Conservation (phyloP, 148 eudicot species). For the Rhododendron kiyosumense region DNA sequence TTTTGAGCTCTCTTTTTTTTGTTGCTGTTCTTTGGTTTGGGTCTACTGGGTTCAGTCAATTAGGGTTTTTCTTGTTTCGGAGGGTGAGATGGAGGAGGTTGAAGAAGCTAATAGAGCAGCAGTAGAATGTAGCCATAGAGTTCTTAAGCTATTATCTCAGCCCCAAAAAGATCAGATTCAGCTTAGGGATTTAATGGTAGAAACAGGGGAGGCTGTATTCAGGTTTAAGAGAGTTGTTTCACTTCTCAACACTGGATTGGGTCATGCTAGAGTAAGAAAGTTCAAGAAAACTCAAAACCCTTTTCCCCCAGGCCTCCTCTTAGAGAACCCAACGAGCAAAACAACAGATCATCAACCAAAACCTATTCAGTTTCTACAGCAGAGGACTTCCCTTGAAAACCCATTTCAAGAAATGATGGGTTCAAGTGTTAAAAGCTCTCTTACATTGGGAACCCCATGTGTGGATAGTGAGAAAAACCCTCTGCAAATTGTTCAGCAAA, state of each 20-base stretch:
- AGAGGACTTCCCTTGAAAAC: slow-evolving; percentile 27
- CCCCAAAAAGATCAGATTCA: slow-evolving; percentile 45
- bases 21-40: not conserved
- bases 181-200: slow-evolving; percentile 37
- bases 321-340: slow-evolving; percentile 32
- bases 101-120: slow-evolving; percentile 83
- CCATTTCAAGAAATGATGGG: slow-evolving; percentile 34
- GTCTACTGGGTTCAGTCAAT: not conserved
- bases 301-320: slow-evolving; percentile 38
- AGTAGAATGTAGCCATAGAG: slow-evolving; percentile 72
- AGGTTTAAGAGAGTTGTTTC: slow-evolving; percentile 72
- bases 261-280: slow-evolving; percentile 85
- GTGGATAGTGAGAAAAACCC: slow-evolving; percentile 51
- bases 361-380: slow-evolving; percentile 41
- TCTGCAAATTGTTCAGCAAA: slow-evolving; percentile 41
- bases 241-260: slow-evolving; percentile 52
- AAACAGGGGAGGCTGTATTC: slow-evolving; percentile 65
- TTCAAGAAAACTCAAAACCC: slow-evolving; percentile 36
- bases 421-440: slow-evolving; percentile 48
- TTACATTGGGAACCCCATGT: slow-evolving; percentile 47
- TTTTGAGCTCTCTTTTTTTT: not conserved
- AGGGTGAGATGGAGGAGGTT: slow-evolving; percentile 60
- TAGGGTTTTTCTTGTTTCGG: not conserved
- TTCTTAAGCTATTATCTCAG: slow-evolving; percentile 51
- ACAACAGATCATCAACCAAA: slow-evolving; percentile 29